These are phyloP conservation scores for Erysimum cheiri DNA, from an alignment of 441 rosid genomes.

Conservation along the genomic window DNA sequence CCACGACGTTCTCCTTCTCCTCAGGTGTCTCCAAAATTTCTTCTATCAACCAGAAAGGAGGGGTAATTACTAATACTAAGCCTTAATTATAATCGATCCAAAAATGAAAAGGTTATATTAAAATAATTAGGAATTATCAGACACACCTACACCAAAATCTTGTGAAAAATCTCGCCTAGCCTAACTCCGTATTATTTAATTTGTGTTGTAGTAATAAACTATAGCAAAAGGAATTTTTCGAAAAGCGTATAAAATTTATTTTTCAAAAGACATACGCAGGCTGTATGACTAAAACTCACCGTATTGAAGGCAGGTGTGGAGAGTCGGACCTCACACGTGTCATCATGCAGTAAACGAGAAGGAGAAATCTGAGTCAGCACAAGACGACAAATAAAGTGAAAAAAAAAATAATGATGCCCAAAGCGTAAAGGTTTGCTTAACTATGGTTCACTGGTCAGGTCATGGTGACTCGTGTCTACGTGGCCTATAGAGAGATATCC, in stretches of 20 bases:
- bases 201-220: not conserved
- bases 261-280: not conserved
- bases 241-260: slow-evolving; percentile 8
- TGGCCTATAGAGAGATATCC: not conserved
- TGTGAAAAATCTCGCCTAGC: slow-evolving; percentile 23
- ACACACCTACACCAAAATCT: slow-evolving; percentile 15
- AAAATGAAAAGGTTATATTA: not conserved
- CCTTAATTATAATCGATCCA: slow-evolving; percentile 3
- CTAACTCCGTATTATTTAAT: not conserved
- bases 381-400: slow-evolving; percentile 35
- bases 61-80: slow-evolving; percentile 21
- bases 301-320: slow-evolving; percentile 30
- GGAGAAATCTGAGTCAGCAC: slow-evolving; percentile 29
- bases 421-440: slow-evolving; percentile 14
- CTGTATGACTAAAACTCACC: slow-evolving; percentile 27
- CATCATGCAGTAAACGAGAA: not conserved
- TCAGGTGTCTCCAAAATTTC: too few relatives aligned
- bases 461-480: slow-evolving; percentile 23
- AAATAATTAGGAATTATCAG: slow-evolving; percentile 35
- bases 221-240: slow-evolving; percentile 41
- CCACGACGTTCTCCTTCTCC: slow-evolving; percentile 29
- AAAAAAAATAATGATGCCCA: slow-evolving; percentile 22
- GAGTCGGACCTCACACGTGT: slow-evolving; percentile 8
- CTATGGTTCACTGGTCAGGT: slow-evolving; percentile 31
- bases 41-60: slow-evolving; percentile 34